Conservation (phyloP, 2,329 filamentous ascomycete genomes). For the Aureobasidium mangrovei region DNA sequence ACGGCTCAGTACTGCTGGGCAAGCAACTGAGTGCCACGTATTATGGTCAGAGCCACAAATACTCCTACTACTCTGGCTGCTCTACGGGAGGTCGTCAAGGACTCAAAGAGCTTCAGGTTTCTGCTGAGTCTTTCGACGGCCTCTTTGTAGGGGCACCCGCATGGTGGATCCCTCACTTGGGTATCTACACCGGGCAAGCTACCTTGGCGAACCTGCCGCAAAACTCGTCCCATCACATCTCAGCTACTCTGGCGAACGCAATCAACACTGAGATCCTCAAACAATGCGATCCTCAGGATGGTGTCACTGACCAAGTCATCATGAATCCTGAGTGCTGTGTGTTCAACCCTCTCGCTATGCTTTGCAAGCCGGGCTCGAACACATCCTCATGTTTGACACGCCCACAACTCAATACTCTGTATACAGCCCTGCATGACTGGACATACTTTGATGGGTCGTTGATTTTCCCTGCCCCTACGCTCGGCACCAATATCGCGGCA, state of each 20-base stretch:
- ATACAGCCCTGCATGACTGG: slow-evolving; percentile 36
- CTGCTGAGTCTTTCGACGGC: slow-evolving; percentile 50
- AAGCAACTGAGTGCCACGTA: slow-evolving; percentile 42
- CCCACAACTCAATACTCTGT: slow-evolving; percentile 36
- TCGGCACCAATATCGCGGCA: slow-evolving; percentile 38
- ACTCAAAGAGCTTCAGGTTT: slow-evolving; percentile 44
- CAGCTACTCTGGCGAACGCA: slow-evolving; percentile 32
- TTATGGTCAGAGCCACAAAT: slow-evolving; percentile 37
- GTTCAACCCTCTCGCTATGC: slow-evolving; percentile 32
- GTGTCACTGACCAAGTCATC: slow-evolving; percentile 40
- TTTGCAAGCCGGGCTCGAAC: slow-evolving; percentile 30
- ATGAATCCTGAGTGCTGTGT: slow-evolving; percentile 38
- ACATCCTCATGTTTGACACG: slow-evolving; percentile 38
- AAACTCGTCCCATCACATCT: slow-evolving; percentile 38
- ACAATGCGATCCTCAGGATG: slow-evolving; percentile 45
- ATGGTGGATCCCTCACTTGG: slow-evolving; percentile 44
- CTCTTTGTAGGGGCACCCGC: slow-evolving; percentile 44
- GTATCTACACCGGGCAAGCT: slow-evolving; percentile 36
- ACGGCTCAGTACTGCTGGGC: slow-evolving; percentile 41
- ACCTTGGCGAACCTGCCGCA: slow-evolving; percentile 41
- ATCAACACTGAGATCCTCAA: slow-evolving; percentile 39
- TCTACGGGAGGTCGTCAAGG: slow-evolving; percentile 53
- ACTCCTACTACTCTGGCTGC: slow-evolving; percentile 50
- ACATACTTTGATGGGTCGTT: slow-evolving; percentile 34
- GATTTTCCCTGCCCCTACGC: slow-evolving; percentile 34